These are phyloP conservation scores for Tricholoma matsutake DNA, from an alignment of 768 basidiomycete species.

Conservation along the genomic window DNA sequence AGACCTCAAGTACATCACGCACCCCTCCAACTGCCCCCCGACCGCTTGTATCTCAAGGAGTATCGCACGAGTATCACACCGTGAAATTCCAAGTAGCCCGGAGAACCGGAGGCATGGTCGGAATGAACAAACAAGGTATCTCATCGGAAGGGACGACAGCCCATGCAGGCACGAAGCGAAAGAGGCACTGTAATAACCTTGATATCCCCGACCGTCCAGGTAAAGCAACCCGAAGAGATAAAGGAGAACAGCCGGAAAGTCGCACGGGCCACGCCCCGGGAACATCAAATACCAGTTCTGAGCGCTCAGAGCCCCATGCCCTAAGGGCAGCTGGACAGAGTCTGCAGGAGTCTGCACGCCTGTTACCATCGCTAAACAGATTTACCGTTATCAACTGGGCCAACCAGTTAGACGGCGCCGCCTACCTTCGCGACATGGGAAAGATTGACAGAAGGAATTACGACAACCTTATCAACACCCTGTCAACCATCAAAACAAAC, in stretches of 20 bases:
- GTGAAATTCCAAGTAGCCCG: not conserved
- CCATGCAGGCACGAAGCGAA: not conserved
- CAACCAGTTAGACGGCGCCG: slow-evolving; percentile 14
- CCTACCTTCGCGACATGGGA: slow-evolving; percentile 16
- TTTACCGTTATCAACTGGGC: slow-evolving; percentile 13
- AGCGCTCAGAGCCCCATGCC: not conserved
- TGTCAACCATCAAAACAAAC: slow-evolving; percentile 11
- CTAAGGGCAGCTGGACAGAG: not conserved
- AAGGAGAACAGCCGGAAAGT: not conserved
- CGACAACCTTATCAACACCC: slow-evolving; percentile 12
- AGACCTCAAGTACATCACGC: not conserved
- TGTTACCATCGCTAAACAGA: not conserved
- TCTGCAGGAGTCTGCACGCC: not conserved
- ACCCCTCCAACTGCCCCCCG: not conserved
- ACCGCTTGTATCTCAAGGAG: not conserved
- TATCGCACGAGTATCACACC: not conserved
- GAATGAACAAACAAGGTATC: not conserved
- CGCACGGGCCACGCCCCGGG: not conserved
- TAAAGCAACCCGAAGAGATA: not conserved
- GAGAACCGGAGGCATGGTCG: not conserved
- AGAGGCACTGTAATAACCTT: not conserved
- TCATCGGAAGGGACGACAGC: not conserved
- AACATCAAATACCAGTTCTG: not conserved
- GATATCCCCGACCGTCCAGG: not conserved
- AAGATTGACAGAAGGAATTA: slow-evolving; percentile 16